These are phyloP conservation scores for Hygrophila difformis DNA, from an alignment of 257 asterid genomes.

Conservation along the genomic window DNA sequence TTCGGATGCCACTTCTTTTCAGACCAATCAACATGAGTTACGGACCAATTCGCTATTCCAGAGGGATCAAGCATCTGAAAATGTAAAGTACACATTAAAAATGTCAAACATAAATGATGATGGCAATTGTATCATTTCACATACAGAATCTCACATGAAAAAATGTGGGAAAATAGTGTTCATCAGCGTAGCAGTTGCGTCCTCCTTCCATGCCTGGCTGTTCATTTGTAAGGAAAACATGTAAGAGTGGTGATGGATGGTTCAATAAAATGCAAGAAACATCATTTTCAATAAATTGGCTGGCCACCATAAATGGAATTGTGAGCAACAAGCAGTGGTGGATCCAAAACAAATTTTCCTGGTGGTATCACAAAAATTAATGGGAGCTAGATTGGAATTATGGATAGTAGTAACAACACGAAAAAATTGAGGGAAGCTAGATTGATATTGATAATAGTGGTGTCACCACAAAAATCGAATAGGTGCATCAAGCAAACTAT, in stretches of 20 bases:
- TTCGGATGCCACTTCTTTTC: conserved; percentile 93
- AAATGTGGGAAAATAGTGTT: conserved; percentile 90
- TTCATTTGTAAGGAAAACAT: conserved; percentile 31
- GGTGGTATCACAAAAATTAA: too few relatives aligned
- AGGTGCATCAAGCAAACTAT: too few relatives aligned
- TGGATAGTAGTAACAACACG: too few relatives aligned
- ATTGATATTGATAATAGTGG: too few relatives aligned
- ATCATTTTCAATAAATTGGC: neutral
- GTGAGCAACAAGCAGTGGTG: neutral
- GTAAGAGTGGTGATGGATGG: conserved; percentile 19
- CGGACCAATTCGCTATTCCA: conserved; percentile 87
- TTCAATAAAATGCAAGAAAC: neutral
- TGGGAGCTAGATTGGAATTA: too few relatives aligned
- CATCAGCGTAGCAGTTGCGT: conserved; percentile 95
- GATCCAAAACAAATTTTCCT: too few relatives aligned
- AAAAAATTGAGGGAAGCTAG: too few relatives aligned
- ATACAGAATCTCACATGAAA: conserved; percentile 54
- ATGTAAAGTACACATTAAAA: conserved; percentile 1
- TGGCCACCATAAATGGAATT: neutral
- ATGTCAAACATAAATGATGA: conserved; percentile 1
- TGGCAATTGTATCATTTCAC: conserved; percentile 5
- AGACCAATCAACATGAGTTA: conserved; percentile 89
- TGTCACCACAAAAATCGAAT: too few relatives aligned
- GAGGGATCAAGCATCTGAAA: conserved; percentile 74
- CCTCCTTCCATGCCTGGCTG: conserved; percentile 97